Percentiles rank a stretch among this genome's conserved stretches.
Evolutionary conservation across 192 early-diverging fungal genomes (phyloP).

Genomic region (Lobosporangium transversale): DNA sequence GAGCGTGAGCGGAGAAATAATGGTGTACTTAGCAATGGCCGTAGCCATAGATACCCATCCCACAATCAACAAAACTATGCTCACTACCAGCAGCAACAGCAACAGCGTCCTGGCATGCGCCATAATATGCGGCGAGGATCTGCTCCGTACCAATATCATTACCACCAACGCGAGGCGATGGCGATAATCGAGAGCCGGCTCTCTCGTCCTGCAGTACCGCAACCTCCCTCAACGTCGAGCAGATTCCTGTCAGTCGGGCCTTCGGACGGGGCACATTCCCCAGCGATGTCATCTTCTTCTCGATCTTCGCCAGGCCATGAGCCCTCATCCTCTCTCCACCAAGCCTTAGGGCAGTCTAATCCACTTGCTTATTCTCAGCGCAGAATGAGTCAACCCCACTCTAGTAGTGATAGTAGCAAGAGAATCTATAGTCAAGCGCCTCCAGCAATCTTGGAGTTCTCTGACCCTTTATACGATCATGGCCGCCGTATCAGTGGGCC

Average conservation of each 20-base stretch:
- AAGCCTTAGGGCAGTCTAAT: not conserved
- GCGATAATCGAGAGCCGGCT: constrained; percentile 29
- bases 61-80: constrained; percentile 9
- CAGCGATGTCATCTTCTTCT: constrained; percentile 11
- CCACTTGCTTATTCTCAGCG: constrained; percentile 23
- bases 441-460: no score
- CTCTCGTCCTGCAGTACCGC: constrained; percentile 23
- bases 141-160: constrained; percentile 9
- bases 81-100: constrained; percentile 21
- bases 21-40: not conserved
- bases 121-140: constrained; percentile 29
- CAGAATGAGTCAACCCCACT: constrained; percentile 42
- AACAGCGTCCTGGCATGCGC: constrained; percentile 13
- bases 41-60: constrained; percentile 7
- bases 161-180: no score
- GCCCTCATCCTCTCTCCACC: not conserved
- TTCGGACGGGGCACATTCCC: not conserved
- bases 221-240: constrained; percentile 5
- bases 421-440: constrained; percentile 1
- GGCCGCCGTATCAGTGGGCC: constrained; percentile 21
- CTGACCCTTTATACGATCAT: no score
- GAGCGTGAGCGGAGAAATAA: constrained; percentile 15
- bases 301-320: constrained; percentile 19
- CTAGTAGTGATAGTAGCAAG: constrained; percentile 2
- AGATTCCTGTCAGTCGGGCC: constrained; percentile 1